phyloP scores from a whole-genome alignment of 2,329 filamentous ascomycete genomes.

The Penicillium expansum region DNA sequence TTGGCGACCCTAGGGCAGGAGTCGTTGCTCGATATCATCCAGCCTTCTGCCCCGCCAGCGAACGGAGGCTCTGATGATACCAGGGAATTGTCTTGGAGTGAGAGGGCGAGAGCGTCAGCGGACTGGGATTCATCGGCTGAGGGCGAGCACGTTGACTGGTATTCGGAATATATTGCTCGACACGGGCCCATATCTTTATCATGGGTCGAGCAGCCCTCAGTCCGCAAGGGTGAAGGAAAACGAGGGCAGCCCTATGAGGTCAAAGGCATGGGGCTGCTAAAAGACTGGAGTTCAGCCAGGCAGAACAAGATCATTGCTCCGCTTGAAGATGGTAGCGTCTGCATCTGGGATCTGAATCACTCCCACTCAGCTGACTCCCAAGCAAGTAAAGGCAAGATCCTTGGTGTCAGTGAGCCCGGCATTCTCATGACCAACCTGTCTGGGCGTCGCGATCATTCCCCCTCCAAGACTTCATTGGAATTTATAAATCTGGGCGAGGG shows the following conservation, averaged over 20 bases:
- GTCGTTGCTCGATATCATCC: slow-evolving; percentile 36
- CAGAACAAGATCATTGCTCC: slow-evolving; percentile 68
- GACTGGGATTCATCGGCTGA: slow-evolving; percentile 82
- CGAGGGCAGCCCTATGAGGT: slow-evolving; percentile 56
- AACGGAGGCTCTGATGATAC: neutral
- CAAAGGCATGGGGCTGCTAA: slow-evolving; percentile 69
- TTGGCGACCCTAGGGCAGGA: slow-evolving; percentile 33
- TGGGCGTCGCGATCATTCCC: slow-evolving; percentile 49
- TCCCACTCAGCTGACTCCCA: slow-evolving; percentile 31
- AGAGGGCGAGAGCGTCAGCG: slow-evolving; percentile 44
- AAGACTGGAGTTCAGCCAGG: slow-evolving; percentile 52
- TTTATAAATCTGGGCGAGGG: slow-evolving; percentile 67
- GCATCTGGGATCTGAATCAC: slow-evolving; percentile 72
- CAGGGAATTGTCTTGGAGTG: slow-evolving; percentile 23
- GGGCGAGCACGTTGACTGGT: slow-evolving; percentile 74
- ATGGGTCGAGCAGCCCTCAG: slow-evolving; percentile 68
- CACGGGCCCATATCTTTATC: slow-evolving; percentile 69
- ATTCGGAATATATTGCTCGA: slow-evolving; percentile 82
- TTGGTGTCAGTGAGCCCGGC: slow-evolving; percentile 64
- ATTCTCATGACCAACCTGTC: slow-evolving; percentile 68
- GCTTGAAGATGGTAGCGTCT: slow-evolving; percentile 83
- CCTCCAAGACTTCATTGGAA: slow-evolving; percentile 30
- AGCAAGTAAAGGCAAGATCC: slow-evolving; percentile 54
- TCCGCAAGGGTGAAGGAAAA: slow-evolving; percentile 35
- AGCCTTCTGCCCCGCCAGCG: slow-evolving; percentile 18